Conservation (phyloP, 2,329 filamentous ascomycete species). For the Paracoccidioides brasiliensis region DNA sequence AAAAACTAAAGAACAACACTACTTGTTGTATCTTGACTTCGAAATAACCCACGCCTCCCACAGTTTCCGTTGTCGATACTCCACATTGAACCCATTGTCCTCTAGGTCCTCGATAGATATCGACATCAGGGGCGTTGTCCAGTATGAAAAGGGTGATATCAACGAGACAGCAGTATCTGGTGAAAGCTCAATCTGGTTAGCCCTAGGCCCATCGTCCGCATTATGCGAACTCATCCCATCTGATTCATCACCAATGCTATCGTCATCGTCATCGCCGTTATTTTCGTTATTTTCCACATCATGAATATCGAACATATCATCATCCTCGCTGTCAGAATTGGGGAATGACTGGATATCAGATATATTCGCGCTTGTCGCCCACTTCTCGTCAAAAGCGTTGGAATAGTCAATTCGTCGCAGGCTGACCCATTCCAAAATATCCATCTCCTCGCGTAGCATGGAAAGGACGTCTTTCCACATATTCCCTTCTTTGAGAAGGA, state of each 20-base stretch:
- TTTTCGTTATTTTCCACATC: slow-evolving; percentile 4
- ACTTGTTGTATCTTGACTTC: slow-evolving; percentile 2
- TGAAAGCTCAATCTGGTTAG: slow-evolving; percentile 11
- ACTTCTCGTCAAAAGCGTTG: slow-evolving; percentile 37
- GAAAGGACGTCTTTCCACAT: slow-evolving; percentile 48
- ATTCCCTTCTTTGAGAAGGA: slow-evolving; percentile 48
- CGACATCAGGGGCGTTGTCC: slow-evolving; percentile 15
- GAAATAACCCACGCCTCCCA: slow-evolving; percentile 31
- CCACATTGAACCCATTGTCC: slow-evolving; percentile 24
- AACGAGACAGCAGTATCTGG: slow-evolving; percentile 11
- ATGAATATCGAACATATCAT: slow-evolving; percentile 12
- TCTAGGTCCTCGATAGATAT: slow-evolving; percentile 23
- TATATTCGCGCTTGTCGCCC: slow-evolving; percentile 14
- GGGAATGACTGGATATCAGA: slow-evolving; percentile 11
- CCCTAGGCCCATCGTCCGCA: slow-evolving; percentile 11
- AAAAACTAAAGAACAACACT: neutral
- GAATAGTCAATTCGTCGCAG: slow-evolving; percentile 50
- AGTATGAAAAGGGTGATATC: slow-evolving; percentile 9
- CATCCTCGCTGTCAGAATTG: slow-evolving; percentile 11
- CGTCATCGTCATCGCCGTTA: slow-evolving; percentile 4
- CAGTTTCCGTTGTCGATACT: slow-evolving; percentile 20
- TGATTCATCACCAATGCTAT: slow-evolving; percentile 12
- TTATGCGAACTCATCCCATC: slow-evolving; percentile 13
- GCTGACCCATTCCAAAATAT: slow-evolving; percentile 47
- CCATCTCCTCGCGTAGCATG: slow-evolving; percentile 44